Percentiles rank a stretch among this genome's conserved stretches.
phyloP scores from a whole-genome alignment of 1,284 basidiomycete species.

The Cronartium ribicola region DNA sequence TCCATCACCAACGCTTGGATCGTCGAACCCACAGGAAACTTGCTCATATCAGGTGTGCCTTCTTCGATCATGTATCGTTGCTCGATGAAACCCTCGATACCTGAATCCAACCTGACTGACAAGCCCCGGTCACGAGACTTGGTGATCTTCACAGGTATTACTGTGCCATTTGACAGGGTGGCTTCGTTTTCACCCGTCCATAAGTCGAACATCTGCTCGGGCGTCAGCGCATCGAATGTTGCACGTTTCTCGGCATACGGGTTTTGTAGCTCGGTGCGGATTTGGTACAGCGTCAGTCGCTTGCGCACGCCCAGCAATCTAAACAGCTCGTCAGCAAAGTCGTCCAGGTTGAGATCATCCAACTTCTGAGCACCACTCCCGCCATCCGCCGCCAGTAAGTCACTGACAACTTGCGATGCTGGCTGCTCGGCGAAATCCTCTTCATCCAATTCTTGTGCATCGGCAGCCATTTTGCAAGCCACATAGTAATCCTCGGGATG shows the following conservation, averaged over 20 bases:
- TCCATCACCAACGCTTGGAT: constrained; percentile 75
- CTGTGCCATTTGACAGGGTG: constrained; percentile 72
- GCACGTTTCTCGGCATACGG: constrained; percentile 77
- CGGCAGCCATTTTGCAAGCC: constrained; percentile 96
- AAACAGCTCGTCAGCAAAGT: constrained; percentile 83
- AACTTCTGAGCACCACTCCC: constrained; percentile 72
- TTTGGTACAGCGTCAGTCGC: constrained; percentile 78
- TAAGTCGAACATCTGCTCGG: constrained; percentile 88
- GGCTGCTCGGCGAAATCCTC: constrained; percentile 74
- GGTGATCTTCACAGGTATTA: constrained; percentile 74
- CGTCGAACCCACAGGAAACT: constrained; percentile 62
- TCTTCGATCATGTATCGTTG: constrained; percentile 62
- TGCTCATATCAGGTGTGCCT: constrained; percentile 62
- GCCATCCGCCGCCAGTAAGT: constrained; percentile 72
- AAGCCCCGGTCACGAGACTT: constrained; percentile 59
- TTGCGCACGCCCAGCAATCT: constrained; percentile 62
- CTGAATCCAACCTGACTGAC: constrained; percentile 76
- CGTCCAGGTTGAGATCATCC: constrained; percentile 86
- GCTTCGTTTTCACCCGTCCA: constrained; percentile 83
- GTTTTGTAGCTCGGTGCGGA: constrained; percentile 78
- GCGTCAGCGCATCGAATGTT: constrained; percentile 63
- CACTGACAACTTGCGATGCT: constrained; percentile 71
- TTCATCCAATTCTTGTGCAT: constrained; percentile 89
- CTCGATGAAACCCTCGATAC: constrained; percentile 57
- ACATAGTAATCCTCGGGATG: constrained; percentile 98